Evolutionary conservation across 768 basidiomycete species (phyloP), one percentile per base, ranked within the genome.

Genomic region (Hypholoma sublateritium): DNA sequence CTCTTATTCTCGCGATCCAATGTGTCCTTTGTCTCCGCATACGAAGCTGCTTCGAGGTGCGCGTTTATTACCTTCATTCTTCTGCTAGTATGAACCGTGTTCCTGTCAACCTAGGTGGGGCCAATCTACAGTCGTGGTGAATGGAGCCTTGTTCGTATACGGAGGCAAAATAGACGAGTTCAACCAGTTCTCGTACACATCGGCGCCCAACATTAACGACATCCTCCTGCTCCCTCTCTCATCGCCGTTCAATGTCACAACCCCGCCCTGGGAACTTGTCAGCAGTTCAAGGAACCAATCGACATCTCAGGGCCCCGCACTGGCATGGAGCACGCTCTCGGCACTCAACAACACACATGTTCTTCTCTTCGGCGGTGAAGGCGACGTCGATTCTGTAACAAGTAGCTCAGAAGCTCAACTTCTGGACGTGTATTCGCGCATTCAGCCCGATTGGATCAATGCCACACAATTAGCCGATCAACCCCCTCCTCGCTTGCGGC

Each of bases 311-410:
- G 82, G 83, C 0, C 91, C 90, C 21, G 71, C 82, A 7, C 74
- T 93, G 11, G 83, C 89, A 11, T 95, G 91, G 89, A 89, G 93
- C 67, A 84, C 89, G 1, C 73, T 95, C 42, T 87, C 89, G 14
- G 82, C 87, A 4, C 80, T 83, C 72, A 81, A 83, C 53, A 70
- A 77, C 14, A 72, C 82, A 7, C 59, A 77, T 21, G 59, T 84
- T 2, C 75, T 95, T 3, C 69, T 87, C 13, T 92, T 94, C 57
- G 94, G 94, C 19, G 94, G 94, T 16, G 78, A 86, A 62, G 82
- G 87, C 13, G 89, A 80, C 2, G 76, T 86, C 5, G 80, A 82
- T 62, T 83, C 85, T 7, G 61, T 70, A 21, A 76, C 78, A 41
- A 77, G 82, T 1, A 73, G 85, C 17, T 75, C 80, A 19, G 78